A percentile compares a stretch with the other conserved stretches of the same genome.
phyloP scores from a whole-genome alignment of 352 stramenopile genomes.

The Phytophthora fragariae region DNA sequence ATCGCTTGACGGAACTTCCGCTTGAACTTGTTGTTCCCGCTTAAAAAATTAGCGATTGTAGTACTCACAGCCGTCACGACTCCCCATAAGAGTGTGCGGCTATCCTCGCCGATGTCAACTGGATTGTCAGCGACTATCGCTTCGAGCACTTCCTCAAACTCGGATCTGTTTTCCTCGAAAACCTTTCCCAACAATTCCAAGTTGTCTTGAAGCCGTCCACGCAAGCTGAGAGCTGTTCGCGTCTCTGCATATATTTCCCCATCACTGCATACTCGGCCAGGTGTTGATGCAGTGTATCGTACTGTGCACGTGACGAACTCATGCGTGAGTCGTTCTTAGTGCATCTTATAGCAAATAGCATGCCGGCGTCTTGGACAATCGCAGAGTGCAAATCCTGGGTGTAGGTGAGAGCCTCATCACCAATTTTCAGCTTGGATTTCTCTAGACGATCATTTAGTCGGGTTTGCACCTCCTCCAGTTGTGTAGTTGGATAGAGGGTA shows the following conservation, averaged over 20 bases:
- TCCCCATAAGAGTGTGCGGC: too few relatives aligned
- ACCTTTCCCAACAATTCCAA: slow-evolving; percentile 13
- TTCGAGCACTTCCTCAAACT: too few relatives aligned
- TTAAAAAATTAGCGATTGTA: too few relatives aligned
- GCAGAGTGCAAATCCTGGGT: not conserved
- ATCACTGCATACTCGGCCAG: not conserved
- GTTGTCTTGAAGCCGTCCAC: slow-evolving; percentile 19
- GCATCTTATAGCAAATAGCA: slow-evolving; percentile 25
- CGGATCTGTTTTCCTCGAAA: not conserved
- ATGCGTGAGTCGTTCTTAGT: slow-evolving; percentile 2
- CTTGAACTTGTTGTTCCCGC: too few relatives aligned
- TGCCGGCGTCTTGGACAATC: not conserved
- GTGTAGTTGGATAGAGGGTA: too few relatives aligned
- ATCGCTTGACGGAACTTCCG: too few relatives aligned
- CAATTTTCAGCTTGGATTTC: too few relatives aligned
- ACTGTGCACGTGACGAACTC: not conserved
- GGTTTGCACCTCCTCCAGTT: too few relatives aligned
- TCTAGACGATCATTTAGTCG: too few relatives aligned
- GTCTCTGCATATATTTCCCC: too few relatives aligned
- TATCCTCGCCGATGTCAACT: not conserved
- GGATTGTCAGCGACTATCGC: slow-evolving; percentile 1
- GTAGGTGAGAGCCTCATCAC: too few relatives aligned
- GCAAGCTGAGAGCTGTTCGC: slow-evolving; percentile 6
- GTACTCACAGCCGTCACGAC: too few relatives aligned
- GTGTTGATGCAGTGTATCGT: not conserved